A percentile compares a stretch with the other conserved stretches of the same genome.
These are phyloP conservation scores for Plantago elongata DNA, from an alignment of 257 asterid genomes.

Conservation along the genomic window DNA sequence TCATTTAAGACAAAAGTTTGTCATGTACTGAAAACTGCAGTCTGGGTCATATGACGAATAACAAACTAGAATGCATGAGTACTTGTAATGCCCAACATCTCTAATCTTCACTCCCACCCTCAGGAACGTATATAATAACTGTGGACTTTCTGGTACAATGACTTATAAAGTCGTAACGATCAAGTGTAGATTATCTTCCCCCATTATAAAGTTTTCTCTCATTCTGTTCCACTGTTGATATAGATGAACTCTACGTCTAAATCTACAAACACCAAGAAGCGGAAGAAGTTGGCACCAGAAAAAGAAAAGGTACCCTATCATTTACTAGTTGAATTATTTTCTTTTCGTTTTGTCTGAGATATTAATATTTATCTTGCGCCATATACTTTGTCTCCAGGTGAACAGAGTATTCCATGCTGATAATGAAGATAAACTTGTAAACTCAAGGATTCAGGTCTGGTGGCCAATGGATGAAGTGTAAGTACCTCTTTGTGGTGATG, in stretches of 20 bases:
- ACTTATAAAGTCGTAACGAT: background rate
- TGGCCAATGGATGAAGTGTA: conserved; percentile 55
- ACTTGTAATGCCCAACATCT: too few species aligned
- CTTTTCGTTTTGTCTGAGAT: conserved; percentile 14
- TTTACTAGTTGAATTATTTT: conserved; percentile 1
- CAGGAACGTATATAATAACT: too few species aligned
- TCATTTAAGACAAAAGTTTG: background rate
- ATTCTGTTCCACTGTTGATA: conserved; percentile 16
- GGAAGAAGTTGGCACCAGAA: conserved; percentile 18
- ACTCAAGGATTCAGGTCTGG: conserved; percentile 46
- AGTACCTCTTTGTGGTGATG: conserved; percentile 18
- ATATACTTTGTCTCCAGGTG: conserved; percentile 26
- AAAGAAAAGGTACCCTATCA: conserved; percentile 36
- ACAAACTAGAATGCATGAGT: too few species aligned
- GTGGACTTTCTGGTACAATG: background rate
- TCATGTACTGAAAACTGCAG: background rate
- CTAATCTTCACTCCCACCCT: too few species aligned
- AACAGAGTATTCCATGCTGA: conserved; percentile 18
- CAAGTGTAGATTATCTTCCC: background rate
- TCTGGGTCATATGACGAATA: too few species aligned
- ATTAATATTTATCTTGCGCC: conserved; percentile 8
- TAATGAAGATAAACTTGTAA: conserved; percentile 29
- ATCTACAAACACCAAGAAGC: conserved; percentile 25
- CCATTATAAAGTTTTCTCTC: background rate
- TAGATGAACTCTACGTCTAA: conserved; percentile 23